Conservation (phyloP, 139 green algal genomes). For the Chlorella sp. region DNA sequence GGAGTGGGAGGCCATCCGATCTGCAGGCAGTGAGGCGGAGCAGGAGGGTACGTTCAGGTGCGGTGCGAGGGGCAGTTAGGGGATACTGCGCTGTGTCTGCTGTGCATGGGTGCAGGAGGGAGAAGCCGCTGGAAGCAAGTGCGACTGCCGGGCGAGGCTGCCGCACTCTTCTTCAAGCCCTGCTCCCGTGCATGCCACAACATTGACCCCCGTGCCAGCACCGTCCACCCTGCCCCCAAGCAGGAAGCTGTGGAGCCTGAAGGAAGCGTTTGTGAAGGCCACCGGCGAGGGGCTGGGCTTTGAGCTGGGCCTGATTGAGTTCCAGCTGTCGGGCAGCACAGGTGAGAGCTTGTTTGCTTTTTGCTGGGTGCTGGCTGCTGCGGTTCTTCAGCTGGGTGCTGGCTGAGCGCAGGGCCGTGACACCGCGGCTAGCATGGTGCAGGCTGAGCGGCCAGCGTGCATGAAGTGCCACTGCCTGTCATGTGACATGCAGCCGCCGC, state of each 20-base stretch:
- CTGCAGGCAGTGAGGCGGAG: constrained; percentile 35
- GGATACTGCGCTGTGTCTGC: no score
- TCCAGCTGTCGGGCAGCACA: constrained; percentile 51
- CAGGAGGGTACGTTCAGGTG: constrained; percentile 66
- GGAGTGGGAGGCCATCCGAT: constrained; percentile 58
- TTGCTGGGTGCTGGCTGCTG: not conserved
- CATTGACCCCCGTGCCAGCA: no score
- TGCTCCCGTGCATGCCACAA: not conserved
- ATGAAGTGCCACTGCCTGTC: no score
- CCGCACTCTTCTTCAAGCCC: no score
- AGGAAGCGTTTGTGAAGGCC: constrained; percentile 90
- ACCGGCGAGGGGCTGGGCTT: constrained; percentile 81
- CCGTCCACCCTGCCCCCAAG: not conserved
- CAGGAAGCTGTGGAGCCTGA: constrained; percentile 78
- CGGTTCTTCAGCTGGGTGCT: not conserved
- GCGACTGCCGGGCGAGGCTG: not conserved
- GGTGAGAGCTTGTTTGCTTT: constrained; percentile 6
- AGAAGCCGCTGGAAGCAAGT: no score
- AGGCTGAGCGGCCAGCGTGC: no score
- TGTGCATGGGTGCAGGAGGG: no score
- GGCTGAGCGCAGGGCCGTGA: no score
- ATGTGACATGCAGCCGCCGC: no score
- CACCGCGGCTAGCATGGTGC: no score
- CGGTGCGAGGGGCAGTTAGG: no score
- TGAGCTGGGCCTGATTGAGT: constrained; percentile 67